Conservation (phyloP, 768 basidiomycete species). For the Imleria badia region DNA sequence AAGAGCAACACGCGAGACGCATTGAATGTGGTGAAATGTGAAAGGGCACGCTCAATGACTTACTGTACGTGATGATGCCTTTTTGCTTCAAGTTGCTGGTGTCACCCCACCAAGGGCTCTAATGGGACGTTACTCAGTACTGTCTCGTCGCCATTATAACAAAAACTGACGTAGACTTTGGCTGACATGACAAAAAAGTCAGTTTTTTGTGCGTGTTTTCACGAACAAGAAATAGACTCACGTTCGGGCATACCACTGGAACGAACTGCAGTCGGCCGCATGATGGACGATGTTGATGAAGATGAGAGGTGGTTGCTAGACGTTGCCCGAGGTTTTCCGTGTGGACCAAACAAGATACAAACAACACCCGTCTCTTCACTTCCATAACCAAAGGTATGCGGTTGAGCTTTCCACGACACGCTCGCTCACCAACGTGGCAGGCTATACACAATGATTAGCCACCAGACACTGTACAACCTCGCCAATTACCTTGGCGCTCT, state of each 20-base stretch:
- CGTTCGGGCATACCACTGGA: constrained; percentile 82
- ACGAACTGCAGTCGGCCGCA: constrained; percentile 53
- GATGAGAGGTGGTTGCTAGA: background rate
- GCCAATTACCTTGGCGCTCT: constrained; percentile 81
- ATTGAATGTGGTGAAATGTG: background rate
- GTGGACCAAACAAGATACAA: constrained; percentile 35
- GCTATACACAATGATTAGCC: constrained; percentile 63
- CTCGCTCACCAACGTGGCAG: background rate
- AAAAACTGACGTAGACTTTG: constrained; percentile 74
- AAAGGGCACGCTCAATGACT: constrained; percentile 33
- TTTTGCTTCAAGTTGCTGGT: constrained; percentile 64
- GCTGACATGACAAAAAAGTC: constrained; percentile 40
- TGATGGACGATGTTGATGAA: constrained; percentile 29
- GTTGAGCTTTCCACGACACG: background rate
- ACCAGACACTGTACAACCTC: constrained; percentile 76
- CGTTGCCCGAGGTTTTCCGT: constrained; percentile 30
- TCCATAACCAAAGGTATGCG: constrained; percentile 17
- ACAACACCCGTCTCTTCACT: constrained; percentile 17
- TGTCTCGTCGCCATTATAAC: background rate
- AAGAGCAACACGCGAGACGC: background rate
- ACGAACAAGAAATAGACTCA: constrained; percentile 39
- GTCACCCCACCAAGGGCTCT: constrained; percentile 95
- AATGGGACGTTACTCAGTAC: constrained; percentile 9
- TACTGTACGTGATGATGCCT: constrained; percentile 81
- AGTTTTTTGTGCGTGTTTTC: background rate